Base-by-base conservation (phyloP, 164 flowering plant species). In the Taxillus chinensis region DNA sequence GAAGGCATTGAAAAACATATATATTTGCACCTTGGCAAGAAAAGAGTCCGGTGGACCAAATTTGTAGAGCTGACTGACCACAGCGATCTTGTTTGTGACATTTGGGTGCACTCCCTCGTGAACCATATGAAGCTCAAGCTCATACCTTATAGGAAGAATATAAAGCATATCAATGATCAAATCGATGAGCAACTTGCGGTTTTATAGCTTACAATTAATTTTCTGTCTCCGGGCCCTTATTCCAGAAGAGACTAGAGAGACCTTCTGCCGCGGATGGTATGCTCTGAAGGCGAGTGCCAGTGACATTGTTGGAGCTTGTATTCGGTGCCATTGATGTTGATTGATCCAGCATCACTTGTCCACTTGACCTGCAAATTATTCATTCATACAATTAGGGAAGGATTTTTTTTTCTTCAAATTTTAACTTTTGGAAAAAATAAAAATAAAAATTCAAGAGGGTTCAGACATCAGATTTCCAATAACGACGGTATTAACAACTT, bases 281-380 rank as follows among this genome's bases (percentile, higher is more conserved):
- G 90, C 70, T 85, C 90, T 0, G 91, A 82, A 52, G 86, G 88
- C 3, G 85, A 70, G 71, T 86, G 91, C 88, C 88, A 86, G 55
- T 86, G 91, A 42, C 64, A 64, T 62, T 77, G 80, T 45, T 61
- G 39, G 43, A 83, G 85, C 3, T 38, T n/a, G 62, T 82, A 86
- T 0, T 73, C 57, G 0, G 73, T 76, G 12, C 77, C 74, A 45
- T 80, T 76, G 17, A 80, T 75, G 17, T 43, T 4, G 12, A 83
- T 60, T 11, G 72, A 80, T 66, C 91, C 91, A 0, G 79, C 91
- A 39, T 71, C 62, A 5, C 78, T 76, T 6, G 12, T 59, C 83
- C 85, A 83, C 38, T 64, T 14, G 14, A 83, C 51, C 87, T 86
- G 73, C 78, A 79, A 48, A 48, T 8, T 27, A 27, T 27, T 27